phyloP scores from a whole-genome alignment of 148 eudicot genomes.

The Silene uniflora region DNA sequence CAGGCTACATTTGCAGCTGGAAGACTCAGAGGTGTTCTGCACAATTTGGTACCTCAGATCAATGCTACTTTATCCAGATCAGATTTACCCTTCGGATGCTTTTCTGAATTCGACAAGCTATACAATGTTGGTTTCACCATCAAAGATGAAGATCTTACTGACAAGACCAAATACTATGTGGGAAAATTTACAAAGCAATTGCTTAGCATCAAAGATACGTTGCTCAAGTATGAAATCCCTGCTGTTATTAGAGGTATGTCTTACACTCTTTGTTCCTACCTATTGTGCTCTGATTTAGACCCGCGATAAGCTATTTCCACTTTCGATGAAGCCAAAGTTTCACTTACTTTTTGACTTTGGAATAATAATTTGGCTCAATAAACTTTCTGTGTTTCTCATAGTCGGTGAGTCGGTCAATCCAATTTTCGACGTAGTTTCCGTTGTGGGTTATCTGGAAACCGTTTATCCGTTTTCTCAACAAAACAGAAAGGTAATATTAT shows the following conservation, averaged over 20 bases:
- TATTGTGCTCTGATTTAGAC: background rate
- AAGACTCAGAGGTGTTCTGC: constrained; percentile 70
- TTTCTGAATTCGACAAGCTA: constrained; percentile 81
- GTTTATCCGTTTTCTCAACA: background rate
- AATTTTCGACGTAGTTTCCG: background rate
- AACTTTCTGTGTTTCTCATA: background rate
- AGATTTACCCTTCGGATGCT: constrained; percentile 59
- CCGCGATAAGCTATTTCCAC: background rate
- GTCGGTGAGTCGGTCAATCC: background rate
- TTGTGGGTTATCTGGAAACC: background rate
- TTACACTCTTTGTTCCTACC: constrained; percentile 9
- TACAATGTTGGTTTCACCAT: constrained; percentile 57
- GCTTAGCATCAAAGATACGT: constrained; percentile 40
- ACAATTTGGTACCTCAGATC: constrained; percentile 77
- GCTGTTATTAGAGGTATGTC: constrained; percentile 60
- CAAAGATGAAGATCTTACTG: constrained; percentile 40
- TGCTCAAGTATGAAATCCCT: constrained; percentile 76
- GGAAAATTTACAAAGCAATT: constrained; percentile 30
- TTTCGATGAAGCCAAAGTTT: background rate
- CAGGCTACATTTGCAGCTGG: constrained; percentile 65
- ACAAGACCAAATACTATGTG: constrained; percentile 21
- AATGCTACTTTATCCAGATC: constrained; percentile 52
- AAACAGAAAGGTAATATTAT: background rate
- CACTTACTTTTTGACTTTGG: background rate
- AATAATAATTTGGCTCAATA: background rate